Percentiles rank a stretch among this genome's conserved stretches.
Conservation (phyloP, 371 early-diverging fungal species). For the Mortierella sp. region DNA sequence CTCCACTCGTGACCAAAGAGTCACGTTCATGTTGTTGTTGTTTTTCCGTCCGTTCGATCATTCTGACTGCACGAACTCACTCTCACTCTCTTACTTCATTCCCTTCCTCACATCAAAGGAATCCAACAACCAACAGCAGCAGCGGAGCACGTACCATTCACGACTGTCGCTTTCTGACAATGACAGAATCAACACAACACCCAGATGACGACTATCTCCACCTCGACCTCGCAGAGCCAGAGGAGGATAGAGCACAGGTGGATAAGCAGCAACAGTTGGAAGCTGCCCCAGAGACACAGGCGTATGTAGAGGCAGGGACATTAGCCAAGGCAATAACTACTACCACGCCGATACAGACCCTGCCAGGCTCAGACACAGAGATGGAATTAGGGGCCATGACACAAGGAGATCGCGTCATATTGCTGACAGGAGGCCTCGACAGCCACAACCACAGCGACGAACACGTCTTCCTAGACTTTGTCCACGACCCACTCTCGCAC, state of each 20-base stretch:
- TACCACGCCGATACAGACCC: background rate
- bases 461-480: constrained; percentile 11
- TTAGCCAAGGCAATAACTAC: background rate
- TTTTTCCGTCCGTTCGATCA: background rate
- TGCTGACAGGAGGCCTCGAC: background rate
- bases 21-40: background rate
- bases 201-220: constrained; percentile 50
- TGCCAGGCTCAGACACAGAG: background rate
- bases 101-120: background rate
- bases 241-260: constrained; percentile 10
- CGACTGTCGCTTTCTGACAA: background rate
- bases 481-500: constrained; percentile 10
- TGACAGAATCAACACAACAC: constrained; percentile 46
- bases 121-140: too few species aligned
- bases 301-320: background rate
- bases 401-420: background rate
- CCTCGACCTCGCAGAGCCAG: constrained; percentile 46
- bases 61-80: background rate
- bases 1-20: background rate
- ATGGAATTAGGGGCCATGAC: background rate
- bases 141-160: too few species aligned
- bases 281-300: background rate
- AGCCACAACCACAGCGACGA: background rate
- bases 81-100: background rate
- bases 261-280: constrained; percentile 15